phyloP scores from a whole-genome alignment of 164 flowering plant genomes.

The Chimonanthus salicifolius region DNA sequence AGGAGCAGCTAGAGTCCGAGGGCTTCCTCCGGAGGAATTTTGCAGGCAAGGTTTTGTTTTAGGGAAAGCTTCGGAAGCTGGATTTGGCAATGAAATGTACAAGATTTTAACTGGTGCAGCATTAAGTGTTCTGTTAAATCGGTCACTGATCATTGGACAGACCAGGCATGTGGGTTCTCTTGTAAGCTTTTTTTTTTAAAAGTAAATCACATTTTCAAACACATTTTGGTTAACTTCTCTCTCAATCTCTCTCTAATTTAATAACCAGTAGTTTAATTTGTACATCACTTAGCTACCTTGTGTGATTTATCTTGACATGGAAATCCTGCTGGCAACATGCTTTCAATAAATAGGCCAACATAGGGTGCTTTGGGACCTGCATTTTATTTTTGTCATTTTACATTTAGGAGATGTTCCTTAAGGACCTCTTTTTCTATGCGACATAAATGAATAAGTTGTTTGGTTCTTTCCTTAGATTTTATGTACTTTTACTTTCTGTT shows the following conservation, averaged over 20 bases:
- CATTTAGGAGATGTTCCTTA: not conserved
- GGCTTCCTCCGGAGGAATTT: slow-evolving; percentile 75
- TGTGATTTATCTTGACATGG: not conserved
- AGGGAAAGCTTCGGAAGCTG: slow-evolving; percentile 96
- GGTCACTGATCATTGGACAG: slow-evolving; percentile 94
- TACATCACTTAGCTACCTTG: not conserved
- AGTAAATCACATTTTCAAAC: not conserved
- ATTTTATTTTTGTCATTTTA: not conserved
- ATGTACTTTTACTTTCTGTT: not conserved
- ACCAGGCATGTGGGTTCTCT: slow-evolving; percentile 97
- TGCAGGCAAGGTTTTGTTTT: slow-evolving; percentile 86
- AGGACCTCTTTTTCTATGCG: not conserved
- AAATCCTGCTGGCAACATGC: not conserved
- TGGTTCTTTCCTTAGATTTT: not conserved
- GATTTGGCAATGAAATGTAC: slow-evolving; percentile 98
- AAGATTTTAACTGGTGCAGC: slow-evolving; percentile 84
- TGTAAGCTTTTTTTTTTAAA: slow-evolving; percentile 34
- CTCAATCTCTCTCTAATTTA: not conserved
- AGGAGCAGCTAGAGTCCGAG: slow-evolving; percentile 76
- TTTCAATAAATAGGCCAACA: not conserved
- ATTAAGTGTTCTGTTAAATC: slow-evolving; percentile 79
- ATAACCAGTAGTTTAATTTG: not conserved
- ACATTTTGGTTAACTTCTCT: not conserved
- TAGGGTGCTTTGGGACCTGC: not conserved
- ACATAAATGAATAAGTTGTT: not conserved